Evolutionary conservation across 2,329 filamentous ascomycete species (phyloP).

Genomic region (Metarhizium anisopliae): DNA sequence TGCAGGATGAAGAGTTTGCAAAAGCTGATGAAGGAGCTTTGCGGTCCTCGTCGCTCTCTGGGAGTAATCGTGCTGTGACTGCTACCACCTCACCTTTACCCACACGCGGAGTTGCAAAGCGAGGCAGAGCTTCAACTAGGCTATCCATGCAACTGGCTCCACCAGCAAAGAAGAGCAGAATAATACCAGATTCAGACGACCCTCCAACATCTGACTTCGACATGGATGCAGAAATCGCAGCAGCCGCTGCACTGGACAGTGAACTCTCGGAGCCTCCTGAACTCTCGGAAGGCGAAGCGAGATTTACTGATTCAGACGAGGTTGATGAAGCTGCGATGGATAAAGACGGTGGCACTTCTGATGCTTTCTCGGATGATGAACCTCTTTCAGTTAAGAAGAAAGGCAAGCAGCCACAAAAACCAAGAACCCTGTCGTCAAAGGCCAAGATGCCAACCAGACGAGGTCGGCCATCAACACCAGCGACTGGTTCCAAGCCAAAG

Average conservation of each 20-base stretch:
- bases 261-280: slow-evolving; percentile 5
- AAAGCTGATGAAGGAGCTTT: slow-evolving; percentile 5
- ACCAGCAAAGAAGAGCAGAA: slow-evolving; percentile 20
- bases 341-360: neutral
- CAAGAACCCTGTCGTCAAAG: neutral
- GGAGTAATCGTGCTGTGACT: neutral
- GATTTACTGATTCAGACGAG: slow-evolving; percentile 10
- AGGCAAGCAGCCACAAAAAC: slow-evolving; percentile 7
- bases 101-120: slow-evolving; percentile 13
- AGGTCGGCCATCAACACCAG: neutral
- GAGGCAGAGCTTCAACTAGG: slow-evolving; percentile 15
- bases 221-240: slow-evolving; percentile 23
- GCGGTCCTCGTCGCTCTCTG: slow-evolving; percentile 6
- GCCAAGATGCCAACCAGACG: neutral
- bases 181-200: slow-evolving; percentile 22
- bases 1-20: slow-evolving; percentile 24
- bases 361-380: slow-evolving; percentile 20
- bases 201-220: slow-evolving; percentile 15
- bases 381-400: slow-evolving; percentile 14
- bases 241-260: slow-evolving; percentile 12
- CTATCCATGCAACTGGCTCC: slow-evolving; percentile 11
- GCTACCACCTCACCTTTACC: slow-evolving; percentile 6
- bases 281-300: slow-evolving; percentile 9
- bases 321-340: slow-evolving; percentile 9
- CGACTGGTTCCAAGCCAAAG: neutral